Percentiles rank a stretch among this genome's conserved stretches.
phyloP scores from a whole-genome alignment of 179 eudicot species.

The Drosera spatulata region DNA sequence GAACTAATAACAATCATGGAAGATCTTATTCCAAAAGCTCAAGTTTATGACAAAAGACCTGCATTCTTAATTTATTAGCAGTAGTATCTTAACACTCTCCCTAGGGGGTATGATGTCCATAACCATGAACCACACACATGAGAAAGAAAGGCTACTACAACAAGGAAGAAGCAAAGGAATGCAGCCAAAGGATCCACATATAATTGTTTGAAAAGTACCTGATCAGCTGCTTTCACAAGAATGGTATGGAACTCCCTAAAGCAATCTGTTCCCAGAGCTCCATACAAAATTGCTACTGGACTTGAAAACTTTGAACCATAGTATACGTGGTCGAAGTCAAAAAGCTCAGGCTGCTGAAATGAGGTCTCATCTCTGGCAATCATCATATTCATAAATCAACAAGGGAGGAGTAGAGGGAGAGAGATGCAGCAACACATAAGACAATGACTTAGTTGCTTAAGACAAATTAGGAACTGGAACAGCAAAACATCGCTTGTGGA shows the following conservation, averaged over 20 bases:
- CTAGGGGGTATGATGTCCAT: background rate
- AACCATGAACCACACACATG: background rate
- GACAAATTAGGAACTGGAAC: background rate
- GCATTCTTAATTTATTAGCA: too few species aligned
- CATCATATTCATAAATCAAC: constrained; percentile 1
- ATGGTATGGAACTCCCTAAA: constrained; percentile 59
- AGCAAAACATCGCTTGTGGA: background rate
- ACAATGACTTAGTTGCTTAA: background rate
- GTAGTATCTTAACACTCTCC: too few species aligned
- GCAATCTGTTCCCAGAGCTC: constrained; percentile 87
- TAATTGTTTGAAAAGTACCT: constrained; percentile 24
- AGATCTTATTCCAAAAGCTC: too few species aligned
- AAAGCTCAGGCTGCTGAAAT: constrained; percentile 78
- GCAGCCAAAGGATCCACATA: background rate
- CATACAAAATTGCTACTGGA: constrained; percentile 81
- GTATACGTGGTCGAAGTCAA: constrained; percentile 86
- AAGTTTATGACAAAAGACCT: too few species aligned
- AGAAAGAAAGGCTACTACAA: background rate
- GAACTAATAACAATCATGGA: too few species aligned
- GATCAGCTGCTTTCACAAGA: constrained; percentile 70
- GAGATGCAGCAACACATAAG: background rate
- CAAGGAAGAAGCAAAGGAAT: background rate
- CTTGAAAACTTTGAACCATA: constrained; percentile 51
- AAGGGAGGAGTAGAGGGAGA: background rate
- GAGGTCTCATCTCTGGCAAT: constrained; percentile 43